Base-by-base conservation (phyloP, 1,284 basidiomycete species). In the Cryptococcus amylolentus region DNA sequence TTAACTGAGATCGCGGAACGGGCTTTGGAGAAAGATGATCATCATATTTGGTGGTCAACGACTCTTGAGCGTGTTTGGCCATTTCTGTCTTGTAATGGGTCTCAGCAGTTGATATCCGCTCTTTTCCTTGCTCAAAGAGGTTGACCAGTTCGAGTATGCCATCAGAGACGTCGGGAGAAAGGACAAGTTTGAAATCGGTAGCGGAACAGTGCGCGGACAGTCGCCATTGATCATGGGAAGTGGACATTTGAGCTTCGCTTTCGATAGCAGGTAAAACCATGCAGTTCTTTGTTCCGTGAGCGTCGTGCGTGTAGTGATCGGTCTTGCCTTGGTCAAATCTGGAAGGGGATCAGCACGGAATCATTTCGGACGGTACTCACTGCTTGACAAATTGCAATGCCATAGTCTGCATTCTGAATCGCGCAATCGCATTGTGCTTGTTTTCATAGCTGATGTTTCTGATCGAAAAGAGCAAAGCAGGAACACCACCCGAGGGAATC, bases 391-490 rank as follows among this genome's bases (percentile, higher is more conserved):
- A 94, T 73, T 93, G 89, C 71, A 94, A 86, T 12, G 86, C 87
- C 60, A 93, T 82, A 16, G 82, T 81, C 54, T 81, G 80, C 71
- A 94, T 85, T 10, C 79, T 80, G 53, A 88, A 88, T 66, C 86
- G 82, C 1, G 91, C 91, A 26, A 85, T 88, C 69, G 90, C 87
- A 35, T 88, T 89, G 27, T 83, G 83, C 59, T 87, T 83, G 5
- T 87, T 85, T 27, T 80, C 80, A 71, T 94, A 93, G 52, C 80
- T 80, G 55, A 95, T 79, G 1, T 84, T 83, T 56, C 84, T 84
- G 56, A 93, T 84, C 1, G 90, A 88, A 68, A 91, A 87, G 26
- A 96, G 76, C 74, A 96, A 88, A 0, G 93, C 93, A 5, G 85
- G 84, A 18, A 89, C 77, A 27, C 75, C 63, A 4, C 26, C 26